A percentile compares a stretch with the other conserved stretches of the same genome.
phyloP scores from a whole-genome alignment of 1,284 basidiomycete genomes.

The Phellopilus nigrolimitatus region DNA sequence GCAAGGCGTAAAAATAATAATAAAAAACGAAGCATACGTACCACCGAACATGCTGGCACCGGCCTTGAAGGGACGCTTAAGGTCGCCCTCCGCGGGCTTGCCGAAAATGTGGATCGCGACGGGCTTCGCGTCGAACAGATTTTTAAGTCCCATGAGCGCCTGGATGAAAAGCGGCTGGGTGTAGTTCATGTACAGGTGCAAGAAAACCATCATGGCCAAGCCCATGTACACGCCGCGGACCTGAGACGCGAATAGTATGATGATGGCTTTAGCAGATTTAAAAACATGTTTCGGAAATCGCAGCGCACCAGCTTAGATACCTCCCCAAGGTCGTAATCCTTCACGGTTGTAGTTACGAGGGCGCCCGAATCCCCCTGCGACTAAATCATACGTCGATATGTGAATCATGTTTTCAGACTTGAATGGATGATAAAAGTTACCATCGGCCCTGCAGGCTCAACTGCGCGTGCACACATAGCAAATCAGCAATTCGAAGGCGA shows the following conservation, averaged over 20 bases:
- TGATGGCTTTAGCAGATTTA: not conserved
- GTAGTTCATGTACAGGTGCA: conserved; percentile 86
- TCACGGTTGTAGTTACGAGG: conserved; percentile 87
- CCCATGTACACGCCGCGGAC: conserved; percentile 74
- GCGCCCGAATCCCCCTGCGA: conserved; percentile 54
- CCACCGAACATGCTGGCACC: conserved; percentile 63
- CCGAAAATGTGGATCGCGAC: conserved; percentile 77
- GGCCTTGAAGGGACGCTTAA: conserved; percentile 90
- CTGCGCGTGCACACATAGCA: conserved; percentile 30
- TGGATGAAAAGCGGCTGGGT: conserved; percentile 93
- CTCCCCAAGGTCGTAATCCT: conserved; percentile 90
- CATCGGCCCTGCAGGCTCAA: conserved; percentile 59
- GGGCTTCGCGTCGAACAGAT: conserved; percentile 79
- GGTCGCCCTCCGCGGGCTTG: conserved; percentile 76
- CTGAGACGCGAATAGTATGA: conserved; percentile 29
- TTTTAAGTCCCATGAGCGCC: conserved; percentile 85
- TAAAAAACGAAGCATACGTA: conserved; percentile 31
- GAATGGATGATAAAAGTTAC: conserved; percentile 32
- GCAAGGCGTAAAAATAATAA: conserved; percentile 2
- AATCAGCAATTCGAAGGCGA: conserved; percentile 8
- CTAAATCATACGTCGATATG: conserved; percentile 14
- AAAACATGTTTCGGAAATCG: not conserved
- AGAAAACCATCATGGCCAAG: conserved; percentile 83
- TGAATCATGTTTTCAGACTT: not conserved
- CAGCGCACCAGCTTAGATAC: conserved; percentile 76